Evolutionary conservation across 306 rosid species (phyloP).

Genomic region (Urtica urens): DNA sequence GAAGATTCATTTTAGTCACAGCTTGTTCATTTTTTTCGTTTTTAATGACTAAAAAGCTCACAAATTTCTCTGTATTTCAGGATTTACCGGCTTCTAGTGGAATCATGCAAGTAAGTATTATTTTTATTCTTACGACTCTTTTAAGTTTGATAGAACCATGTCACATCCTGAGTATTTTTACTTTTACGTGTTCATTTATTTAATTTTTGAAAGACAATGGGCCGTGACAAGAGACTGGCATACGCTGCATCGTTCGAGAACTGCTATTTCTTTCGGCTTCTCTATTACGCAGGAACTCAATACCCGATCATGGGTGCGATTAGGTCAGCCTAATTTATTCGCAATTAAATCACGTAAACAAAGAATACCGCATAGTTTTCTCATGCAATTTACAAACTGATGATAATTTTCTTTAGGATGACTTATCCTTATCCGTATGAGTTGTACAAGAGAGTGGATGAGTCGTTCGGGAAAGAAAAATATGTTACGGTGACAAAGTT

Average conservation of each 20-base stretch:
- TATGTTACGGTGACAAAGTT: conserved; percentile 48
- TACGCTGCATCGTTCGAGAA: conserved; percentile 80
- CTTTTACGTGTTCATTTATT: too few relatives aligned
- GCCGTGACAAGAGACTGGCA: conserved; percentile 74
- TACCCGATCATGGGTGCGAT: conserved; percentile 95
- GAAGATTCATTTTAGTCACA: background rate
- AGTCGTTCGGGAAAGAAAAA: conserved; percentile 52
- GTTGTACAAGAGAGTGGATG: conserved; percentile 81
- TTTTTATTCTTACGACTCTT: too few relatives aligned
- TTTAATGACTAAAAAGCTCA: conserved; percentile 16
- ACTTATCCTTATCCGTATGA: conserved; percentile 59
- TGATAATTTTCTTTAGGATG: conserved; percentile 28
- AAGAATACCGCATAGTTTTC: too few relatives aligned
- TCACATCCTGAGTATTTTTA: conserved; percentile 12
- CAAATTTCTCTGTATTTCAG: conserved; percentile 32
- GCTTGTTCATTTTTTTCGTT: background rate
- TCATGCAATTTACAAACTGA: background rate
- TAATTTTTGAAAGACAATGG: conserved; percentile 69
- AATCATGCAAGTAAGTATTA: conserved; percentile 83
- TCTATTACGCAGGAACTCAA: conserved; percentile 86
- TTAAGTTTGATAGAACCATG: conserved; percentile 13
- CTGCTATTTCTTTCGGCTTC: conserved; percentile 88
- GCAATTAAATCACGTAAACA: too few relatives aligned
- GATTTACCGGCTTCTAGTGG: conserved; percentile 95
- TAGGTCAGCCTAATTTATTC: conserved; percentile 35